phyloP scores from a whole-genome alignment of 768 basidiomycete genomes.

The Mycena pura region DNA sequence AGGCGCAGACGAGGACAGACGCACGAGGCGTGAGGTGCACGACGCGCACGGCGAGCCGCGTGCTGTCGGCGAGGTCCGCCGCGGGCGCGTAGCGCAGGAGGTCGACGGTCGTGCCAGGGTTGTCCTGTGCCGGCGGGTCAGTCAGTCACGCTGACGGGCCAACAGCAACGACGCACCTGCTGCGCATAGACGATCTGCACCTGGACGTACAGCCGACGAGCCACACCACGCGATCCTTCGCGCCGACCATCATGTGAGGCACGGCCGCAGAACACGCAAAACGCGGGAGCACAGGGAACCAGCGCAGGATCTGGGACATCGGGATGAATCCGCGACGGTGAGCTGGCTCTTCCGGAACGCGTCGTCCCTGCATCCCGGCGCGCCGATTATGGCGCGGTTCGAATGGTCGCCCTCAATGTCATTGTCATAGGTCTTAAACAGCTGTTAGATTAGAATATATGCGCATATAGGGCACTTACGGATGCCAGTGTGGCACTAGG shows the following conservation, averaged over 20 bases:
- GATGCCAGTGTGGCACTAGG: no score
- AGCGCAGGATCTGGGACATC: conserved; percentile 17
- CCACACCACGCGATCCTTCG: conserved; percentile 1
- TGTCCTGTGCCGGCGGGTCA: background rate
- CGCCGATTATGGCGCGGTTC: conserved; percentile 30
- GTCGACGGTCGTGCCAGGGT: conserved; percentile 22
- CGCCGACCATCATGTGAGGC: no score
- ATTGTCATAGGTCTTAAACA: no score
- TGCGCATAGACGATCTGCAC: conserved; percentile 23
- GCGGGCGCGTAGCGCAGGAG: conserved; percentile 22
- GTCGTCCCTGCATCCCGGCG: conserved; percentile 25
- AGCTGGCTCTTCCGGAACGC: conserved; percentile 24
- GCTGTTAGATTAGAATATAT: no score
- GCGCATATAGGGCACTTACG: no score
- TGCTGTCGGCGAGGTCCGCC: conserved; percentile 10
- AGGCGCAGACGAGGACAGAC: background rate
- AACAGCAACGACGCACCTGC: conserved; percentile 11
- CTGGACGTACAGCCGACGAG: conserved; percentile 20
- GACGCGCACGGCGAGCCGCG: conserved; percentile 10
- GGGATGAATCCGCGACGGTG: conserved; percentile 20
- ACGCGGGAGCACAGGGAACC: conserved; percentile 8
- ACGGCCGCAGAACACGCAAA: no score
- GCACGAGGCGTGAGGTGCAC: conserved; percentile 25
- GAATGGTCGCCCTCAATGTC: no score
- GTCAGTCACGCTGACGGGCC: no score